Base-by-base conservation (phyloP, 2,329 filamentous ascomycete genomes). In the Mycosphaerella arachidis region DNA sequence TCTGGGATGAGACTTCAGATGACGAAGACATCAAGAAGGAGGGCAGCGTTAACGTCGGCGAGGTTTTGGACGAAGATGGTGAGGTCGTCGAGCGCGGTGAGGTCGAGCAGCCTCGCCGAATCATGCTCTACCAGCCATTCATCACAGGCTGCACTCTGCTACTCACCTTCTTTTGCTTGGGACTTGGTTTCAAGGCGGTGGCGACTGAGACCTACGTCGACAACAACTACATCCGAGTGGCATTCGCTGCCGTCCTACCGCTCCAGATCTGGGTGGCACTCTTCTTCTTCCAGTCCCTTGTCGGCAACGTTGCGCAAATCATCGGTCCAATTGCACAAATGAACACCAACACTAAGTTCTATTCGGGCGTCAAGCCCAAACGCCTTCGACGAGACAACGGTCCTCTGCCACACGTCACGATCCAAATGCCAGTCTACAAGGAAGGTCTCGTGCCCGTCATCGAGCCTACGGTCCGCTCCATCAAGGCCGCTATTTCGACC, bases 241-340 rank as follows among this genome's bases (percentile, higher is more conserved):
- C 80, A 5, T 80, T 89, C 58, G 35, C 86, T 1, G 69, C 77
- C 12, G 79, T 78, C 30, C 68, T 81, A 6, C 78, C 85, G 0
- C 71, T 84, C 18, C 82, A 86, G 68, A 74, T 84, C 27, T 88
- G 86, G 78, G 78, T 87, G 56, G 79, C 77, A 57, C 69, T 85
- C 67, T 81, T 81, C 72, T 80, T 81, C 73, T 79, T 78, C 72
- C 77, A 79, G 65, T 73, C 77, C 33, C 60, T 79, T 7, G 70
- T 76, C 51, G 72, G 73, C 31, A 75, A 76, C 62, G 29, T 76
- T 10, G 73, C 73, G 16, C 78, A 80, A 57, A 62, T 78, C 37
- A 69, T 79, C 40, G 77, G 78, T 9, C 78, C 78, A 0, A 75
- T 79, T 60, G 71, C 71, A 12, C 77, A 79, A 61, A 74, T 78